A percentile compares a stretch with the other conserved stretches of the same genome.
These are phyloP conservation scores for Botrytis paeoniae DNA, from an alignment of 2,329 filamentous ascomycete species.

Conservation along the genomic window DNA sequence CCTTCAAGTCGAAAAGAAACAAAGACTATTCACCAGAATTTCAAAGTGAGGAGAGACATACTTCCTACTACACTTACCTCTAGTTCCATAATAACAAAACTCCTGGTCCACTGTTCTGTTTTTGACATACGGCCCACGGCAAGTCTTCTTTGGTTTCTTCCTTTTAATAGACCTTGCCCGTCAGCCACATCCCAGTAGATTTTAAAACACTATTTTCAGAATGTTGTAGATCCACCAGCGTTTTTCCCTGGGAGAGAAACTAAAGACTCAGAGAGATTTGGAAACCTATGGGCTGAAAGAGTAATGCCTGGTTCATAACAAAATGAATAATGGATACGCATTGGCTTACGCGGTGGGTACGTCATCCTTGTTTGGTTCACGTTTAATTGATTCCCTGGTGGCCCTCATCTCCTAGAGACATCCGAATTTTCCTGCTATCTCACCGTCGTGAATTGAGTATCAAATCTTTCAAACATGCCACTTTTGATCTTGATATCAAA, in stretches of 20 bases:
- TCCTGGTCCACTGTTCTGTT: conserved; percentile 13
- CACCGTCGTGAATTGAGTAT: background rate
- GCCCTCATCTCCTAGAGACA: conserved; percentile 17
- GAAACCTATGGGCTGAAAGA: background rate
- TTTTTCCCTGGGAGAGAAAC: background rate
- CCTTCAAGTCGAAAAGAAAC: background rate
- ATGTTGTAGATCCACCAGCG: background rate
- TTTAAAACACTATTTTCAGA: conserved; percentile 1
- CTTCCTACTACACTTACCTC: conserved; percentile 8
- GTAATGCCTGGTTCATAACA: background rate
- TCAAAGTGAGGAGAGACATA: conserved; percentile 1
- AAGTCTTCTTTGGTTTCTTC: background rate
- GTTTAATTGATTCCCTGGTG: background rate
- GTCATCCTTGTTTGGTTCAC: conserved; percentile 18
- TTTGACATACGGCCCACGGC: background rate
- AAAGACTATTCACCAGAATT: background rate
- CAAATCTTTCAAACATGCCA: background rate
- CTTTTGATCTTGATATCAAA: conserved; percentile 3
- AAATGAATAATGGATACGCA: conserved; percentile 19
- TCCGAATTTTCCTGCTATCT: background rate
- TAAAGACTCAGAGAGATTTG: background rate
- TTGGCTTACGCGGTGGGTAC: conserved; percentile 15
- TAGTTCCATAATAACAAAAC: conserved; percentile 12
- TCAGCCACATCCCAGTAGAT: background rate
- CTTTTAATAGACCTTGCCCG: background rate